Evolutionary conservation across 164 flowering plant genomes (phyloP).

Genomic region (Magnolia kwangsiensis): DNA sequence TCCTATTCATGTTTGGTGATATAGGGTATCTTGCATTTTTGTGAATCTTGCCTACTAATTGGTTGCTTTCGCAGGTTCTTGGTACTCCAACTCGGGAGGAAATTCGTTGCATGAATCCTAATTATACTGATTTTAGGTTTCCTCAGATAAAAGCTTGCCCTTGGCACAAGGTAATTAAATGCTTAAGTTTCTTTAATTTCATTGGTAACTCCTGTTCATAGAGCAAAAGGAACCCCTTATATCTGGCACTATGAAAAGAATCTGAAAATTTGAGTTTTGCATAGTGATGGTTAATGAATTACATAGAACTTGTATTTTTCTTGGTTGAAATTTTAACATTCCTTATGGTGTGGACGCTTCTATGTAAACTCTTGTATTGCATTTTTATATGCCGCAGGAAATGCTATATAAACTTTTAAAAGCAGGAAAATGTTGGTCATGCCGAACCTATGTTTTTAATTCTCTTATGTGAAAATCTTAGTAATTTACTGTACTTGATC

Average conservation of each 20-base stretch:
- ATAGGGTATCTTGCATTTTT: background rate
- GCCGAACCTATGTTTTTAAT: too few species aligned
- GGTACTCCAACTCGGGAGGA: slow-evolving; percentile 98
- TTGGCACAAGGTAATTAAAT: slow-evolving; percentile 85
- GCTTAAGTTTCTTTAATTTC: background rate
- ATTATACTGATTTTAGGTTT: slow-evolving; percentile 85
- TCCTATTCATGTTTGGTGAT: slow-evolving; percentile 2
- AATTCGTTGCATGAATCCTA: slow-evolving; percentile 95
- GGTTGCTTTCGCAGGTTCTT: slow-evolving; percentile 67
- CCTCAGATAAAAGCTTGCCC: slow-evolving; percentile 97
- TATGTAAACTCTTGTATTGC: too few species aligned
- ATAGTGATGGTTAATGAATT: too few species aligned
- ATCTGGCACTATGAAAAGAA: background rate
- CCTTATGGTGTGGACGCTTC: too few species aligned
- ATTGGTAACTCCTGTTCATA: background rate
- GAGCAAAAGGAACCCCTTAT: background rate
- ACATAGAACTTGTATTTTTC: too few species aligned
- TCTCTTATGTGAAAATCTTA: too few species aligned
- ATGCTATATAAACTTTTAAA: too few species aligned
- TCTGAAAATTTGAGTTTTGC: too few species aligned
- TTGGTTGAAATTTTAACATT: too few species aligned
- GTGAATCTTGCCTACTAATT: background rate
- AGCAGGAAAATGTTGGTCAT: too few species aligned
- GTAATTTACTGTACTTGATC: too few species aligned
- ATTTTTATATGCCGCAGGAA: too few species aligned